These are phyloP conservation scores for Phytophthora pistaciae DNA, from an alignment of 352 stramenopile species.

Conservation along the genomic window DNA sequence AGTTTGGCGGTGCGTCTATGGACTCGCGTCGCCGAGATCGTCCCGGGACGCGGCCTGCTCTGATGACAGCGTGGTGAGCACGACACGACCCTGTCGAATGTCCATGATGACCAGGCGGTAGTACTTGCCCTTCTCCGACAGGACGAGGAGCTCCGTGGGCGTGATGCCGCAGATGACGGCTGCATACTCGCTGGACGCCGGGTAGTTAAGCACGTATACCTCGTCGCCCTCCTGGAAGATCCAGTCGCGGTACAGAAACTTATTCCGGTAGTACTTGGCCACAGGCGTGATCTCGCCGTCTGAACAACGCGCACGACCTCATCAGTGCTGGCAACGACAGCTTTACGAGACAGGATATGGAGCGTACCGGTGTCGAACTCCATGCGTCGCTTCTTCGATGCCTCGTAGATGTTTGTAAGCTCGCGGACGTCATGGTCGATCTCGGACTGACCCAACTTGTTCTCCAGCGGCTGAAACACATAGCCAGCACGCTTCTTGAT, in stretches of 20 bases:
- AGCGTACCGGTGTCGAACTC: slow-evolving; percentile 43
- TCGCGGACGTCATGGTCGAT: slow-evolving; percentile 80
- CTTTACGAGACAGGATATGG: slow-evolving; percentile 14
- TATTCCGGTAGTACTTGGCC: slow-evolving; percentile 77
- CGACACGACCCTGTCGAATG: slow-evolving; percentile 69
- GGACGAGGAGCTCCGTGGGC: slow-evolving; percentile 76
- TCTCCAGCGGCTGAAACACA: slow-evolving; percentile 80
- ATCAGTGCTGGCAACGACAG: slow-evolving; percentile 21
- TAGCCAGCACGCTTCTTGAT: slow-evolving; percentile 76
- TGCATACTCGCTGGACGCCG: slow-evolving; percentile 63
- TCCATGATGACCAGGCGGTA: slow-evolving; percentile 80
- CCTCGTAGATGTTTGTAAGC: slow-evolving; percentile 55
- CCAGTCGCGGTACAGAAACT: slow-evolving; percentile 79
- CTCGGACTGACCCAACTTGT: slow-evolving; percentile 72
- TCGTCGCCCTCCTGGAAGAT: slow-evolving; percentile 86
- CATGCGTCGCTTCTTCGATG: slow-evolving; percentile 78
- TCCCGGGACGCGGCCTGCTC: slow-evolving; percentile 59
- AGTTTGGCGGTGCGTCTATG: slow-evolving; percentile 42
- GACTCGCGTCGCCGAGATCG: slow-evolving; percentile 55
- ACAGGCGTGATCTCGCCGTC: slow-evolving; percentile 50
- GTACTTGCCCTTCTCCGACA: slow-evolving; percentile 87
- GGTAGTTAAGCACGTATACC: slow-evolving; percentile 75
- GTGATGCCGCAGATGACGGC: slow-evolving; percentile 79
- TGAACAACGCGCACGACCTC: slow-evolving; percentile 25
- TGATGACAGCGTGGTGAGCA: slow-evolving; percentile 62